Percentiles rank a stretch among this genome's conserved stretches.
phyloP scores from a whole-genome alignment of 257 asterid species.

The Euphrasia confusa region DNA sequence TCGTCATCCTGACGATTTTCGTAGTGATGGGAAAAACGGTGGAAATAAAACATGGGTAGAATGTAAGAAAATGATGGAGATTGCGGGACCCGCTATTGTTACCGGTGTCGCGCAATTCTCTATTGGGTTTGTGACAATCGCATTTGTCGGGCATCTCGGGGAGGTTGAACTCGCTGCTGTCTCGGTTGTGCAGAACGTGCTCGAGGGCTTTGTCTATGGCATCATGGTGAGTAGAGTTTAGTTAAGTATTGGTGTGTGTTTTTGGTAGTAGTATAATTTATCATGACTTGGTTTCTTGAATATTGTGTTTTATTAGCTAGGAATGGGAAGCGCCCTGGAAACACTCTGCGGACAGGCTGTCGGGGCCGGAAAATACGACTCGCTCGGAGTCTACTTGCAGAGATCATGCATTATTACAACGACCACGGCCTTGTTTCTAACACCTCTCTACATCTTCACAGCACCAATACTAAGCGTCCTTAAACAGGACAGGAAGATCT shows the following conservation, averaged over 20 bases:
- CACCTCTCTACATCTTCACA: conserved; percentile 61
- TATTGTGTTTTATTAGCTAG: conserved; percentile 46
- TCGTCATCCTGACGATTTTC: not conserved
- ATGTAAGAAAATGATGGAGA: conserved; percentile 63
- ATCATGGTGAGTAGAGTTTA: conserved; percentile 45
- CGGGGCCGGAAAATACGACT: conserved; percentile 58
- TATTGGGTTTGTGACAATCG: conserved; percentile 57
- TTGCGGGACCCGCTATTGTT: conserved; percentile 66
- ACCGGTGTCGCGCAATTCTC: conserved; percentile 70
- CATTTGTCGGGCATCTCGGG: conserved; percentile 77
- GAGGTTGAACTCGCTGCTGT: conserved; percentile 75
- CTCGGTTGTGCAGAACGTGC: conserved; percentile 68
- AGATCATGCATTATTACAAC: conserved; percentile 67
- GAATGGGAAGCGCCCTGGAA: conserved; percentile 93
- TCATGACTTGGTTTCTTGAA: conserved; percentile 6
- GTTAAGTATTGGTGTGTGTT: not conserved
- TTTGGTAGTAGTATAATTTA: no score
- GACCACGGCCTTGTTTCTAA: conserved; percentile 39
- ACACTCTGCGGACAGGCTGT: conserved; percentile 89
- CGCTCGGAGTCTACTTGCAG: conserved; percentile 74
- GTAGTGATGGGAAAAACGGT: not conserved
- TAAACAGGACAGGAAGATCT: conserved; percentile 37
- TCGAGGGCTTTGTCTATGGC: conserved; percentile 81
- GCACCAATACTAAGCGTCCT: conserved; percentile 45
- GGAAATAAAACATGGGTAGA: conserved; percentile 43